Percentiles rank a stretch among this genome's conserved stretches.
phyloP scores from a whole-genome alignment of 495 filamentous ascomycete genomes.

The Aspergillus wentii region DNA sequence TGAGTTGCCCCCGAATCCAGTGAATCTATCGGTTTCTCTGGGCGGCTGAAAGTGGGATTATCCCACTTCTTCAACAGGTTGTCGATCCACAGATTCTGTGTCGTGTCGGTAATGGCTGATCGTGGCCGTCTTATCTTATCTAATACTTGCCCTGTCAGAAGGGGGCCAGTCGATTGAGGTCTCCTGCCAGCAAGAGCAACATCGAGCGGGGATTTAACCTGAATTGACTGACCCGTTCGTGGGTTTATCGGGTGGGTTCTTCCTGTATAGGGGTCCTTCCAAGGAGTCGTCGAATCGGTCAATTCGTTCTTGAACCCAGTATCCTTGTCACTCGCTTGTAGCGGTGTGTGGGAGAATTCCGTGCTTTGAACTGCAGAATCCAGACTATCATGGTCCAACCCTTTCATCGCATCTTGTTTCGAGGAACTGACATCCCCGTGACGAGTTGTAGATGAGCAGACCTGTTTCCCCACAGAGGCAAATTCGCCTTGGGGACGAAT shows the following conservation, averaged over 20 bases:
- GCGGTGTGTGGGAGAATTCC: neutral
- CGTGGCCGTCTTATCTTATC: conserved; percentile 8
- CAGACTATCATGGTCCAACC: no score
- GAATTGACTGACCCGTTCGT: conserved; percentile 54
- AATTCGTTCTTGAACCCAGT: neutral
- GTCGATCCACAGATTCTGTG: conserved; percentile 28
- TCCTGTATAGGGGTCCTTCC: conserved; percentile 66
- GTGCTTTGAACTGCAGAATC: no score
- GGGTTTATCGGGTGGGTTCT: conserved; percentile 52
- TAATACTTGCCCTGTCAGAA: conserved; percentile 1
- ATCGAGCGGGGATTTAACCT: conserved; percentile 1
- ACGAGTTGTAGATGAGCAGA: no score
- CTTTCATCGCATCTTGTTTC: no score
- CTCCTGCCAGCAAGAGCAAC: conserved; percentile 3
- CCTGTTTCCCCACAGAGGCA: no score
- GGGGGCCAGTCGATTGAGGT: conserved; percentile 17
- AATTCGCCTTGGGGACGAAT: no score
- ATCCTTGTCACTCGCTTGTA: neutral
- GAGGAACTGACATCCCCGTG: no score
- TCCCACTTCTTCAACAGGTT: conserved; percentile 46
- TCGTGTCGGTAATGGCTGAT: conserved; percentile 7
- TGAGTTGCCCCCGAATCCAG: conserved; percentile 3
- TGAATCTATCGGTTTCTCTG: conserved; percentile 42
- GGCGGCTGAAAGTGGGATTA: conserved; percentile 56
- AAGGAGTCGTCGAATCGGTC: conserved; percentile 44